Conservation (phyloP, 2,329 filamentous ascomycete genomes). For the Hypoxylon sp. region DNA sequence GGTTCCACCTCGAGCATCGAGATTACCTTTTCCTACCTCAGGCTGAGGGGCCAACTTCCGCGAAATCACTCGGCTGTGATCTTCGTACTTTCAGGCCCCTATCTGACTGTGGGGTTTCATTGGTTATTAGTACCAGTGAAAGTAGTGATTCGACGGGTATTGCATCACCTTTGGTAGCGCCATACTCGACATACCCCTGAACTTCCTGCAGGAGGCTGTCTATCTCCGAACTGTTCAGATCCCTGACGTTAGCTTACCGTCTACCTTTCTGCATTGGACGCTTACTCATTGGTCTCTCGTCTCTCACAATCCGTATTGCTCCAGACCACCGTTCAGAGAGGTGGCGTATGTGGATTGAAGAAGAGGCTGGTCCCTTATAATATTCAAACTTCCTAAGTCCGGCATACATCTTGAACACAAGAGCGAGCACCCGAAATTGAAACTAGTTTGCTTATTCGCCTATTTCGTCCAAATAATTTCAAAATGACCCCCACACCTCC, state of each 20-base stretch:
- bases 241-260: conserved; percentile 21
- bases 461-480: conserved; percentile 38
- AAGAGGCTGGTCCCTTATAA: conserved; percentile 45
- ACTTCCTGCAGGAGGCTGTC: conserved; percentile 39
- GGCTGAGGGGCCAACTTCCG: conserved; percentile 15
- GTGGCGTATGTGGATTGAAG: conserved; percentile 34
- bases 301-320: conserved; percentile 26
- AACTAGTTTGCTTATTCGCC: conserved; percentile 19
- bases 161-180: conserved; percentile 20
- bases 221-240: conserved; percentile 38
- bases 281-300: conserved; percentile 41
- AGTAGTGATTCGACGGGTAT: conserved; percentile 23
- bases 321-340: conserved; percentile 4
- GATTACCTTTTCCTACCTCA: conserved; percentile 11
- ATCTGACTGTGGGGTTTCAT: conserved; percentile 24
- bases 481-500: conserved; percentile 82
- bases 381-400: conserved; percentile 44
- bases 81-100: conserved; percentile 16
- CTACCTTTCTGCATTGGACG: conserved; percentile 28
- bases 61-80: conserved; percentile 21
- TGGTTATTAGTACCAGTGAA: conserved; percentile 22
- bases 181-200: conserved; percentile 31
- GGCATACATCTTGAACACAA: conserved; percentile 42
- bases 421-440: conserved; percentile 31
- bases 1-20: conserved; percentile 28